Evolutionary conservation across 2,329 filamentous ascomycete genomes (phyloP), one percentile per base, ranked within the genome.

Genomic region (Claviceps sorghi): DNA sequence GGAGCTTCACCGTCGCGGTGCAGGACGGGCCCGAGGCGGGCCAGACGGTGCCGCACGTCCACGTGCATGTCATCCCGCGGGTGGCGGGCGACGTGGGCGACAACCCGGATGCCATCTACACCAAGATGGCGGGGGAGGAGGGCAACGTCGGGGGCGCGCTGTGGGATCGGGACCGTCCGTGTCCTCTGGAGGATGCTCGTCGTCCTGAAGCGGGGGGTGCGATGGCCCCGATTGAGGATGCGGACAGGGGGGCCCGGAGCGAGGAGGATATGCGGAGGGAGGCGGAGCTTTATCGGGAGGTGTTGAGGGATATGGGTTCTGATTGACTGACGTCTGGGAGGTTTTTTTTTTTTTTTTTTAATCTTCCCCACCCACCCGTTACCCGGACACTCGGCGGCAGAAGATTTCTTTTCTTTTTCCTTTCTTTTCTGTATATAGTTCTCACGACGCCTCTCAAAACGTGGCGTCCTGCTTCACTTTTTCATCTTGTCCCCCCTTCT

Each of bases 21-120:
- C 93, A 98, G 67, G 93, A 98, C 67, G 93, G 93, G 21, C 72
- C 75, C 34, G 88, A 89, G 54, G 88, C 93, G 1, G 93, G 93
- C 0, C 93, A 98, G 76, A 95, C 88, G 53, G 91, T 98, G 45
- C 76, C 88, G 9, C 93, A 98, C 69, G 82, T 96, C 15, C 93
- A 98, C 69, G 86, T 89, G 29, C 93, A 98, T 70, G 79, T 96
- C 48, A 91, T 96, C 51, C 90, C 90, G 21, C 73, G 90, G 54
- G 72, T 70, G 53, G 77, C 48, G 3, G 29, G 82, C 41, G 75
- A 81, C 64, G 75, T 65, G 64, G 71, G 57, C 34, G 53, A 53
- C 2, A 63, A 55, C 51, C 64, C 65, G 5, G 90, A 95, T 67
- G 80, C 79, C 55, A 78, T 98, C 50, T 97, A 98, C 69, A 79